These are phyloP conservation scores for Lavandula angustifolia DNA, from an alignment of 257 asterid genomes.

Conservation along the genomic window DNA sequence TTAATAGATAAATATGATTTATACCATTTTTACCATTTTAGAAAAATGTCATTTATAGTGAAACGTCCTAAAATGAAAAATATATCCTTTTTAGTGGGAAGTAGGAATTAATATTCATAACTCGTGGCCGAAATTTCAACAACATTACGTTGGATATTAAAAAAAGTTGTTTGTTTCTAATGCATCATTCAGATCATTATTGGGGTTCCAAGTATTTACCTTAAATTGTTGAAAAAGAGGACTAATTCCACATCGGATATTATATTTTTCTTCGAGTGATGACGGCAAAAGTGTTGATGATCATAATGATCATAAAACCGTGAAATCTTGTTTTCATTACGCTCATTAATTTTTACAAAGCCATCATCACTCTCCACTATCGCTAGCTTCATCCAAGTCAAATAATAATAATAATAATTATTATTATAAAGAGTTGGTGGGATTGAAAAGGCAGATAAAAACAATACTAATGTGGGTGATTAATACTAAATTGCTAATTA, in stretches of 20 bases:
- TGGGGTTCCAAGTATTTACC: too few species aligned
- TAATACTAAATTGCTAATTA: neutral
- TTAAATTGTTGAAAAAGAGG: too few species aligned
- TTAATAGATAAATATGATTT: too few species aligned
- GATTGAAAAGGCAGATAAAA: slow-evolving; percentile 24
- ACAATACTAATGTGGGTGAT: slow-evolving; percentile 32
- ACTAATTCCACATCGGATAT: neutral
- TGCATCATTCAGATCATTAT: too few species aligned
- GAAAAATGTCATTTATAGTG: too few species aligned
- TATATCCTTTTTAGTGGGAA: too few species aligned
- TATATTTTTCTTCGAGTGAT: neutral
- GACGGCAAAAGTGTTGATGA: slow-evolving; percentile 36
- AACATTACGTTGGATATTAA: too few species aligned
- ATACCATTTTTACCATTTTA: too few species aligned
- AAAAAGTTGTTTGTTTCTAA: too few species aligned
- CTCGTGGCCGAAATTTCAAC: too few species aligned
- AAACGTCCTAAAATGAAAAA: too few species aligned
- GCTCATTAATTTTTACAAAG: slow-evolving; percentile 16
- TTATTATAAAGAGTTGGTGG: slow-evolving; percentile 13
- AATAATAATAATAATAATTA: neutral
- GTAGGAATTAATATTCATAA: too few species aligned
- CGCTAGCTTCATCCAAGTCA: neutral
- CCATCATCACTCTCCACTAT: slow-evolving; percentile 35
- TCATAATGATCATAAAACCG: slow-evolving; percentile 20
- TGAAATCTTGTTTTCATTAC: slow-evolving; percentile 26